phyloP scores from a whole-genome alignment of 176 grass and related monocot species.

The Cenchrus purpureus region DNA sequence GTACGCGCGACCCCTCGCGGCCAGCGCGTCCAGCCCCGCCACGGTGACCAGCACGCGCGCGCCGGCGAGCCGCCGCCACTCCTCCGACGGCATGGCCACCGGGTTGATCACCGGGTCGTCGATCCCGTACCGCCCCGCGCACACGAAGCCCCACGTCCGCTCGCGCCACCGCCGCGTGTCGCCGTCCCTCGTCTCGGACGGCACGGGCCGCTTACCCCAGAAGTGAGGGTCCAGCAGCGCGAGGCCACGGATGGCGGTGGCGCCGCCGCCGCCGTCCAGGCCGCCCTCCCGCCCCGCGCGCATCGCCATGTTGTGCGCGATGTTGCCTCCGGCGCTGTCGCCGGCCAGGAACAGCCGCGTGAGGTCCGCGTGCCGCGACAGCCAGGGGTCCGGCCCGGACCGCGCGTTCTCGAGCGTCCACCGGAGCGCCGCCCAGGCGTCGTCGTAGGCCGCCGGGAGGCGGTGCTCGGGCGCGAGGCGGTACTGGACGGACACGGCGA shows the following conservation, averaged over 20 bases:
- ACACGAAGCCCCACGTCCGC: constrained; percentile 57
- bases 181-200: constrained; percentile 51
- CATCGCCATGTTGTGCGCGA: constrained; percentile 64
- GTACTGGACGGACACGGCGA: constrained; percentile 70
- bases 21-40: constrained; percentile 54
- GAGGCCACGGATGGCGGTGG: constrained; percentile 44
- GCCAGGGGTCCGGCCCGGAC: constrained; percentile 49
- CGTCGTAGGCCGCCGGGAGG: constrained; percentile 54
- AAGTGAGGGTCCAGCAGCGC: constrained; percentile 69
- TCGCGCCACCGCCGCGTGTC: constrained; percentile 29
- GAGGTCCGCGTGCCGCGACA: constrained; percentile 46
- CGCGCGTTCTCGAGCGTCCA: constrained; percentile 51
- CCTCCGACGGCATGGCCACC: constrained; percentile 34
- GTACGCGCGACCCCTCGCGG: constrained; percentile 55
- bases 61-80: constrained; percentile 46
- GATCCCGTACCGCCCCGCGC: constrained; percentile 32
- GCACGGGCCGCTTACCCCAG: constrained; percentile 55
- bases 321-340: constrained; percentile 74
- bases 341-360: constrained; percentile 54
- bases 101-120: constrained; percentile 76
- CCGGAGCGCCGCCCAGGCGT: constrained; percentile 56
- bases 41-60: constrained; percentile 66
- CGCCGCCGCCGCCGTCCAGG: constrained; percentile 21
- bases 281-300: constrained; percentile 39
- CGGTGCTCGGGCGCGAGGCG: constrained; percentile 63